A percentile compares a stretch with the other conserved stretches of the same genome.
Evolutionary conservation across 2,329 filamentous ascomycete species (phyloP).

Genomic region (Ophiostoma australiae): DNA sequence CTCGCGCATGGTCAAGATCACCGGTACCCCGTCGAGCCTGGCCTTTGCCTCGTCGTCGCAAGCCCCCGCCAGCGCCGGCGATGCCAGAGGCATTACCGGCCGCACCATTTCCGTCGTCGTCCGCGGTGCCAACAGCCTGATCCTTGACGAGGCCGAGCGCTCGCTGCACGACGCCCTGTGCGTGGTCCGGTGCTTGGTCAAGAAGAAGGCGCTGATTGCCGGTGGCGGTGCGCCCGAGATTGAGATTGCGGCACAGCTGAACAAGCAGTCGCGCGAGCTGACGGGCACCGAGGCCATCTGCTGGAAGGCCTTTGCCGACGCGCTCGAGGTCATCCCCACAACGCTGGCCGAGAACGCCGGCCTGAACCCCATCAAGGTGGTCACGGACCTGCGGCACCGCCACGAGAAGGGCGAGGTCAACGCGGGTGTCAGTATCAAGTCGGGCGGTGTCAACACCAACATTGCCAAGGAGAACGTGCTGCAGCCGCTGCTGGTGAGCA

Average conservation of each 20-base stretch:
- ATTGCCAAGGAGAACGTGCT: conserved; percentile 96
- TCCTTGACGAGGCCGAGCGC: conserved; percentile 94
- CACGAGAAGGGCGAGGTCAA: conserved; percentile 95
- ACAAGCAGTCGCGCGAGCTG: conserved; percentile 74
- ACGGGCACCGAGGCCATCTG: conserved; percentile 94
- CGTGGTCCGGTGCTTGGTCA: conserved; percentile 93
- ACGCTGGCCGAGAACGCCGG: conserved; percentile 96
- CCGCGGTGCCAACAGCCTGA: conserved; percentile 87
- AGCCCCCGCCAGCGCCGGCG: background rate
- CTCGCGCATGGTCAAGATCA: conserved; percentile 90
- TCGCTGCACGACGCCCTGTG: conserved; percentile 96
- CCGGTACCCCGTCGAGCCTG: conserved; percentile 50
- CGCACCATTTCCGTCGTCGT: conserved; percentile 94
- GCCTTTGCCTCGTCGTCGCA: conserved; percentile 19
- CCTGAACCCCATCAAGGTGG: conserved; percentile 97
- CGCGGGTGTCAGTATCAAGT: conserved; percentile 96
- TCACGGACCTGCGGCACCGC: conserved; percentile 88
- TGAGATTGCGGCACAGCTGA: conserved; percentile 83
- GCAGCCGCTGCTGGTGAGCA: conserved; percentile 93
- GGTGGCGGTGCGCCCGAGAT: conserved; percentile 96
- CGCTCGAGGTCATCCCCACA: conserved; percentile 93
- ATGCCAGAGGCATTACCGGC: conserved; percentile 40
- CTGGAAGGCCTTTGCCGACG: conserved; percentile 98
- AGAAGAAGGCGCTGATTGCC: conserved; percentile 98
- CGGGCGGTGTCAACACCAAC: conserved; percentile 92